Evolutionary conservation across 768 basidiomycete genomes (phyloP).

Genomic region (Gautieria morchelliformis): DNA sequence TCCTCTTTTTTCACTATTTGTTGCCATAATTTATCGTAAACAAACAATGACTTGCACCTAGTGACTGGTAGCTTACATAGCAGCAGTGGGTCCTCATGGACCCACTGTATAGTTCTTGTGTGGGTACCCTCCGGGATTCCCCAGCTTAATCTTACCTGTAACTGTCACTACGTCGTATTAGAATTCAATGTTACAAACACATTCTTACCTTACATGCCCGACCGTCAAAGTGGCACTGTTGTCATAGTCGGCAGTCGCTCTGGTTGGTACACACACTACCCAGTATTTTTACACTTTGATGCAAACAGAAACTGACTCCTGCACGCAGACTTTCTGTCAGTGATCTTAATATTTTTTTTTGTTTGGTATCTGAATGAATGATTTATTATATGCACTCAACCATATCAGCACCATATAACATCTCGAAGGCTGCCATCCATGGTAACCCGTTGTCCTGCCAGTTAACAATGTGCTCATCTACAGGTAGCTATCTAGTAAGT

Average conservation of each 20-base stretch:
- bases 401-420: conserved; percentile 32
- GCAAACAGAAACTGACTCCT: neutral
- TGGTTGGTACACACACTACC: conserved; percentile 29
- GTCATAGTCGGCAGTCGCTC: conserved; percentile 48
- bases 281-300: neutral
- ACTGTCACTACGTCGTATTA: too few species aligned
- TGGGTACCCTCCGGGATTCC: too few species aligned
- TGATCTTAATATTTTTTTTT: neutral
- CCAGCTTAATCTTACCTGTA: too few species aligned
- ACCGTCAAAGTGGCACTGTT: conserved; percentile 32
- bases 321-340: neutral
- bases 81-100: too few species aligned
- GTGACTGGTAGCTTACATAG: too few species aligned
- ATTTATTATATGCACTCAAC: neutral
- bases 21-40: too few species aligned
- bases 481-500: conserved; percentile 41
- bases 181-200: conserved; percentile 47
- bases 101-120: too few species aligned
- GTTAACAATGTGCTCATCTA: neutral
- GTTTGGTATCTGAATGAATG: neutral
- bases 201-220: conserved; percentile 42
- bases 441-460: conserved; percentile 28
- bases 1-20: too few species aligned
- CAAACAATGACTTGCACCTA: too few species aligned
- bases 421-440: conserved; percentile 54